Evolutionary conservation across 2,329 filamentous ascomycete genomes (phyloP).

Genomic region (Kalmusia sp.): DNA sequence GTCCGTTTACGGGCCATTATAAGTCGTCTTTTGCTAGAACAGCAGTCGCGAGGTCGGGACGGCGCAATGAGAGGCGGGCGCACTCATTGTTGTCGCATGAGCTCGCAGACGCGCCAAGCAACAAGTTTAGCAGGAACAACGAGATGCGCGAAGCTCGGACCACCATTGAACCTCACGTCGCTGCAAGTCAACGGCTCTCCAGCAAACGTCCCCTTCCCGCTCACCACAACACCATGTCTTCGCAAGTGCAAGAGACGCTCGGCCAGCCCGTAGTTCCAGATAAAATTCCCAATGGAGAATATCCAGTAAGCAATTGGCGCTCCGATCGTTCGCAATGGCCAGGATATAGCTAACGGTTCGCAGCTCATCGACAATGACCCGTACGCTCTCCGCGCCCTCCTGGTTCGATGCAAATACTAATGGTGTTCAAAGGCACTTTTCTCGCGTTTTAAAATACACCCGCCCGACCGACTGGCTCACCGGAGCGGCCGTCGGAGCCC

Average conservation of each 20-base stretch:
- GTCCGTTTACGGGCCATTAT: constrained; percentile 37
- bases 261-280: constrained; percentile 67
- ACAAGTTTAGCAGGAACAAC: constrained; percentile 36
- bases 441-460: constrained; percentile 86
- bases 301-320: constrained; percentile 71
- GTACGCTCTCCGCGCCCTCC: constrained; percentile 63
- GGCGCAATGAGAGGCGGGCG: constrained; percentile 22
- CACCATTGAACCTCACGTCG: constrained; percentile 29
- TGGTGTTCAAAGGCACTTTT: constrained; percentile 74
- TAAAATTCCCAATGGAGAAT: constrained; percentile 82
- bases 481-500: constrained; percentile 72
- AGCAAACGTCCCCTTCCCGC: constrained; percentile 16
- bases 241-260: constrained; percentile 26
- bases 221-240: constrained; percentile 39
- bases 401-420: constrained; percentile 26
- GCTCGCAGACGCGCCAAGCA: constrained; percentile 34
- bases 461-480: constrained; percentile 81
- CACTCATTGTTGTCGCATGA: constrained; percentile 37
- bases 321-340: constrained; percentile 33
- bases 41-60: constrained; percentile 9
- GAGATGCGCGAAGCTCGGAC: constrained; percentile 14
- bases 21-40: constrained; percentile 13
- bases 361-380: constrained; percentile 99
- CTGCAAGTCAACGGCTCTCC: constrained; percentile 12
- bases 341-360: constrained; percentile 31